Conservation (phyloP, 1,284 basidiomycete species). For the Ceratobasidium papillatum region DNA sequence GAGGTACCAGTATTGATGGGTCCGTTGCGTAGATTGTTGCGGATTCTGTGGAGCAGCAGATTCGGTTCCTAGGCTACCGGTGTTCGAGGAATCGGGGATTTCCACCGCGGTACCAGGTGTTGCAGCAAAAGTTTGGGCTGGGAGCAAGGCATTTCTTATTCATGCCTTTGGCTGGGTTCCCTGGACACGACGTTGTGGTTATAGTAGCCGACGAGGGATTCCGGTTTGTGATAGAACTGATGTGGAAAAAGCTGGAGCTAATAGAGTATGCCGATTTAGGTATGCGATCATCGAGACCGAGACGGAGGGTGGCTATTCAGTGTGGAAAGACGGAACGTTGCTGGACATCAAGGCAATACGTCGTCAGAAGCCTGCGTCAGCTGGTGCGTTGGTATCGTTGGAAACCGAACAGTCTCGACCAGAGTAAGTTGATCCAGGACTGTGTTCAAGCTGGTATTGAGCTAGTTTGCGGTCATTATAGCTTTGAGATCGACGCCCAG, state of each 20-base stretch:
- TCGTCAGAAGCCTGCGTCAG: conserved; percentile 5
- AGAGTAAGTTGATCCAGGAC: conserved; percentile 17
- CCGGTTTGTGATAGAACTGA: conserved; percentile 74
- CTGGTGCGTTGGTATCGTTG: not conserved
- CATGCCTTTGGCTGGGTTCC: conserved; percentile 74
- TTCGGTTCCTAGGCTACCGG: conserved; percentile 45
- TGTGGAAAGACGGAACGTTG: conserved; percentile 44
- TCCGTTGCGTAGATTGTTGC: conserved; percentile 19
- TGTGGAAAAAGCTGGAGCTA: conserved; percentile 78
- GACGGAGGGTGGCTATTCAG: conserved; percentile 55
- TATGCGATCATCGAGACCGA: conserved; percentile 17
- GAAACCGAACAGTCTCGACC: conserved; percentile 11
- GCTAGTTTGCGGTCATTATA: conserved; percentile 47
- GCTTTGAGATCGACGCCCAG: conserved; percentile 74
- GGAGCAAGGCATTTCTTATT: conserved; percentile 66
- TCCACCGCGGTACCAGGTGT: conserved; percentile 55
- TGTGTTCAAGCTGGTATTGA: not conserved
- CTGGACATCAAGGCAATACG: conserved; percentile 25
- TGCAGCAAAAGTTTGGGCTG: conserved; percentile 67
- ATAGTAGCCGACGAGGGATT: conserved; percentile 79
- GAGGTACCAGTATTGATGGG: not conserved
- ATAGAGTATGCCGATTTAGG: conserved; percentile 59
- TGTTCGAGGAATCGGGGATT: conserved; percentile 2
- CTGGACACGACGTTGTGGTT: conserved; percentile 76
- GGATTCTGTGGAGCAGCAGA: conserved; percentile 41